Evolutionary conservation across 108 stramenopile genomes (phyloP), one percentile per base, ranked within the genome.

Genomic region (Aurantiochytrium sp.): DNA sequence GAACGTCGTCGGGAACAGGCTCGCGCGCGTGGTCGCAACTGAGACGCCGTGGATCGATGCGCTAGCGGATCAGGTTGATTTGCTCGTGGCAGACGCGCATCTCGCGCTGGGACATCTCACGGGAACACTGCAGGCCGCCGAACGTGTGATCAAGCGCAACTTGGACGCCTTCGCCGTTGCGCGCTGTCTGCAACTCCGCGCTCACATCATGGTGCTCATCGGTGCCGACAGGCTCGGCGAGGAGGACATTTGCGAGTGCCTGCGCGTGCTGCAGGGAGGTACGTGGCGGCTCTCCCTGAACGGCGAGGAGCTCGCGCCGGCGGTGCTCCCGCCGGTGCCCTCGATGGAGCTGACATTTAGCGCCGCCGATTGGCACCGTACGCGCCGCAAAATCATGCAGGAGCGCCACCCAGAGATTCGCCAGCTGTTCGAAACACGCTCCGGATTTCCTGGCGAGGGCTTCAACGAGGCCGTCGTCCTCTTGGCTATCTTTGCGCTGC

Each of bases 341-440:
- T 6, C 50, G 0, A 48, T 81, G 3, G 36, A 41, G 12, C 6
- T 81, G 73, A 42, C 73, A 1, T 81, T 81, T 2, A 81, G 42
- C n/a, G 30, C 73, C 32, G 73, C 73, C 12, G 73, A 81, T n/a
- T 81, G 73, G 73, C 73, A 81, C 73, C 39, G 73, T 21, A 30
- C 45, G 42, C 39, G 73, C 39, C 39, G 73, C 2, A 81, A 81
- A 24, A 15, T 41, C 39, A 81, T 81, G n/a, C 73, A 27, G 17
- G 73, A 41, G 15, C 45, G 73, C 12, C 24, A 81, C 45, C 73
- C 73, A 37, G 45, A 81, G 24, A 81, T 81, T 1, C 12, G 39
- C 12, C 39, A 48, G 19, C 73, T 81, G 10, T 48, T 22, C 27
- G 73, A 81, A 42, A 27, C 39, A 24, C 39, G 45, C 24, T 81